phyloP scores from a whole-genome alignment of 2,329 filamentous ascomycete genomes.

The Epichloe sylvatica region DNA sequence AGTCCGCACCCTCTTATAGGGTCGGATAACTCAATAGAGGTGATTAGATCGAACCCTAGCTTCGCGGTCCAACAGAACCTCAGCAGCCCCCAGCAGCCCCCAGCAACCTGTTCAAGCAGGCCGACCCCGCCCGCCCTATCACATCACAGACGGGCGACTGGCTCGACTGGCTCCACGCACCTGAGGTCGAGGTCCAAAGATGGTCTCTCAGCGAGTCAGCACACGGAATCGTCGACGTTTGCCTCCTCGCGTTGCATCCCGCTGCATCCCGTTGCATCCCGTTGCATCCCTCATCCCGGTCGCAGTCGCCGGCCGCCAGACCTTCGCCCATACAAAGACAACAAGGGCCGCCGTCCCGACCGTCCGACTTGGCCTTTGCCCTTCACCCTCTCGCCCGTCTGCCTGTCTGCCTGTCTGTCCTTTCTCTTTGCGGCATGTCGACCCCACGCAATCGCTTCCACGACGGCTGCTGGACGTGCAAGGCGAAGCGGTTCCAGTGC shows the following conservation, averaged over 20 bases:
- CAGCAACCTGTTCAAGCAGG: not conserved
- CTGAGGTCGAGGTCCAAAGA: too few relatives aligned
- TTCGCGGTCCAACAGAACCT: too few relatives aligned
- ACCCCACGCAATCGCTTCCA: slow-evolving; percentile 4
- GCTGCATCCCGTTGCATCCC: too few relatives aligned
- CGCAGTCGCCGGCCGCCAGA: too few relatives aligned
- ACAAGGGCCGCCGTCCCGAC: not conserved
- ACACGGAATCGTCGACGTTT: too few relatives aligned
- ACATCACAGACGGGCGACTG: not conserved
- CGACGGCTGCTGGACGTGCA: slow-evolving; percentile 4
- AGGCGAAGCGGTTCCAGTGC: slow-evolving; percentile 1
- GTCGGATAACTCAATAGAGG: too few relatives aligned
- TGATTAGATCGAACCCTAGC: too few relatives aligned
- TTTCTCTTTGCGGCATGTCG: slow-evolving; percentile 3
- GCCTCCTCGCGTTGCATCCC: too few relatives aligned
- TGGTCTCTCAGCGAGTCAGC: too few relatives aligned
- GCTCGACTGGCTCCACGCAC: not conserved
- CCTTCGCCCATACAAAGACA: not conserved
- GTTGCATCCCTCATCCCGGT: too few relatives aligned
- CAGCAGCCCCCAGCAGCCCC: too few relatives aligned
- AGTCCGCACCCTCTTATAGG: too few relatives aligned
- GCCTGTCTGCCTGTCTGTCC: not conserved
- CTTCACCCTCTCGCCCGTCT: not conserved
- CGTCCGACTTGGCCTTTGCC: not conserved
- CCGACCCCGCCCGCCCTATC: not conserved